A percentile compares a stretch with the other conserved stretches of the same genome.
Evolutionary conservation across 257 asterid species (phyloP).

Genomic region (Petrea volubilis): DNA sequence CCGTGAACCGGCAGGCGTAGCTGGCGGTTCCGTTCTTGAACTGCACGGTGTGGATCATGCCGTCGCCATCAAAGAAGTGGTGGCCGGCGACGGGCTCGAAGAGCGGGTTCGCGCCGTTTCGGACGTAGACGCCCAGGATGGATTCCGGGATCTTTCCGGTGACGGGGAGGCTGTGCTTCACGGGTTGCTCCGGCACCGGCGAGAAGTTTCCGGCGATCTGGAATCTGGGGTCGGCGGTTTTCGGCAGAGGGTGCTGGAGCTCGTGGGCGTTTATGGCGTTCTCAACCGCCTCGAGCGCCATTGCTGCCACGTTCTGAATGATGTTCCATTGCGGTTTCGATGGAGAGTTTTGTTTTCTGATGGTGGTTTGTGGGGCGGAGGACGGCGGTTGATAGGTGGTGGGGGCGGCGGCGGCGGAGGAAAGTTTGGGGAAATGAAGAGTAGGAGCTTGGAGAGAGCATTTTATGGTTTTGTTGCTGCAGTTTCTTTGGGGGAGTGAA

Average conservation of each 20-base stretch:
- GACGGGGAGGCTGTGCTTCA: slow-evolving; percentile 56
- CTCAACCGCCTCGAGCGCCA: slow-evolving; percentile 84
- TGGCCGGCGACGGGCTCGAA: slow-evolving; percentile 91
- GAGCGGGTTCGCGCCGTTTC: slow-evolving; percentile 95
- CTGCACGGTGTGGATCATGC: slow-evolving; percentile 89
- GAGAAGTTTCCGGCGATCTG: slow-evolving; percentile 93
- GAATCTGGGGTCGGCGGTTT: slow-evolving; percentile 83
- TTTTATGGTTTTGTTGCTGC: slow-evolving; percentile 13
- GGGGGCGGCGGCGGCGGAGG: slow-evolving; percentile 19
- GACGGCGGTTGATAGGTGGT: no score
- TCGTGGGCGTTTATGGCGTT: slow-evolving; percentile 60
- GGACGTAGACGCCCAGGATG: slow-evolving; percentile 69
- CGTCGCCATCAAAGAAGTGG: slow-evolving; percentile 98
- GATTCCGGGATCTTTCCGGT: slow-evolving; percentile 65
- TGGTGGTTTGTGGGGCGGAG: slow-evolving; percentile 6
- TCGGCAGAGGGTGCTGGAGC: slow-evolving; percentile 69
- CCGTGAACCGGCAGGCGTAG: slow-evolving; percentile 88
- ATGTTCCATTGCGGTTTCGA: slow-evolving; percentile 60
- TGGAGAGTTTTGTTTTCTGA: not conserved
- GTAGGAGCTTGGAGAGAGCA: slow-evolving; percentile 65
- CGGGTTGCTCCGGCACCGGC: slow-evolving; percentile 90
- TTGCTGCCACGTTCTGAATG: slow-evolving; percentile 74
- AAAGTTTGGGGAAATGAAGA: slow-evolving; percentile 56
- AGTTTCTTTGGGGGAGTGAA: slow-evolving; percentile 4
- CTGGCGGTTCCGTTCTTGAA: slow-evolving; percentile 65